Base-by-base conservation (phyloP, 2,329 filamentous ascomycete genomes). In the Fusarium coffeatum region DNA sequence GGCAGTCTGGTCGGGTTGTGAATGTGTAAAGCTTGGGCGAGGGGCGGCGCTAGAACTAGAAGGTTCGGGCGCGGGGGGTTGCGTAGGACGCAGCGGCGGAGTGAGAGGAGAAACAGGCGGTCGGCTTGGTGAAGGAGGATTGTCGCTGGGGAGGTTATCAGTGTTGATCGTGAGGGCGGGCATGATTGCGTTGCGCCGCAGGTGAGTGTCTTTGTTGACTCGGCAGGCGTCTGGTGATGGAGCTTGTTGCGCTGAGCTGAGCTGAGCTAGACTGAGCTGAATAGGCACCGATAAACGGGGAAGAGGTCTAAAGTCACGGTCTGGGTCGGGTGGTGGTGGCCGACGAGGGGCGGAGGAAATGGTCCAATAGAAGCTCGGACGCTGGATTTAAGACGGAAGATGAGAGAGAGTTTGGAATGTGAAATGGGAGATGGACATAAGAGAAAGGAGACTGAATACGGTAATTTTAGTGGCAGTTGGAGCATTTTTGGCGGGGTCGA, bases 51-150 rank as follows among this genome's bases (percentile, higher is more conserved):
- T 55, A 68, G 57, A 42, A 78, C 68, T 56, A 46, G 69, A 57
- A 23, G 72, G 48, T 34, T 61, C 55, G 28, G 61, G 57, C 46
- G 68, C 66, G 22, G 76, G 61, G 16, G 80, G 76, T 50, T 74
- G 78, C 37, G 79, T 75, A 16, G 82, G 79, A 59, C 77, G 78
- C 25, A 83, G 77, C 10, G 85, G 85, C 12, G 86, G 86, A 20
- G 87, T 87, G 65, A 88, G 84, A 55, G 86, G 86, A 66, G 85
- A 87, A 67, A 88, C 80, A 56, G 85, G 83, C 23, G 86, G 86
- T 30, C 82, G 80, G 30, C 75, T 74, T 4, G 86, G 85, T 20
- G 85, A 86, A 34, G 81, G 77, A 40, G 82, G 76, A 43, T 80
- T 80, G 25, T 77, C 71, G 59, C 63, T 59, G 61, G 67, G 43